Percentiles rank a stretch among this genome's conserved stretches.
Conservation (phyloP, 2,329 filamentous ascomycete genomes). For the Ophiocordyceps camponoti-floridani region DNA sequence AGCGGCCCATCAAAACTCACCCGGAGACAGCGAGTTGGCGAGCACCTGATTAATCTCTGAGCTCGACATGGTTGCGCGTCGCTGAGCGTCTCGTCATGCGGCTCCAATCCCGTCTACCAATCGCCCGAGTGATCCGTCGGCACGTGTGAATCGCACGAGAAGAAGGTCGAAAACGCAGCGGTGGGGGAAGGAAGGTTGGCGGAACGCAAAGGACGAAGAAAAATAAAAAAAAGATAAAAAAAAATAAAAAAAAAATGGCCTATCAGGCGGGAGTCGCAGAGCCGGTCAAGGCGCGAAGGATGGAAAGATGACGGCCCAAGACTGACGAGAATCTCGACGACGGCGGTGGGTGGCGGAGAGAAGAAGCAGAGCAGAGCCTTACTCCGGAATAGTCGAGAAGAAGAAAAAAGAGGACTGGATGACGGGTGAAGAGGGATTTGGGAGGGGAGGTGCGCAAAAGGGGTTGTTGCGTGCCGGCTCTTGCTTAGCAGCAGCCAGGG, state of each 20-base stretch:
- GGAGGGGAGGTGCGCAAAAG: not conserved
- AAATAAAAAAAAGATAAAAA: not conserved
- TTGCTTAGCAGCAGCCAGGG: not conserved
- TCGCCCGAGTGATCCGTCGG: not conserved
- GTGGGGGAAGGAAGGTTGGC: not conserved
- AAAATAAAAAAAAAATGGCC: not conserved
- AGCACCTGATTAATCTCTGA: conserved; percentile 97
- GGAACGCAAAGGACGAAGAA: not conserved
- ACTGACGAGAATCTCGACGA: not conserved
- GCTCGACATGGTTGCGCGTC: conserved; percentile 40
- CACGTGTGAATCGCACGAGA: conserved; percentile 13
- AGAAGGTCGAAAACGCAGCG: conserved; percentile 7
- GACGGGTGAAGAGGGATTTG: not conserved
- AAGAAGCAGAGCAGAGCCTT: not conserved
- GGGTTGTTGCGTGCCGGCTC: not conserved
- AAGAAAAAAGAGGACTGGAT: not conserved
- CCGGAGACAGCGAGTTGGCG: conserved; percentile 86
- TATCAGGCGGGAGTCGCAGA: not conserved
- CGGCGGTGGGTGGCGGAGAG: not conserved
- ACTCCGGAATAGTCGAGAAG: not conserved
- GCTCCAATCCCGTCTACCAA: conserved; percentile 7
- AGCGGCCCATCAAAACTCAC: conserved; percentile 36
- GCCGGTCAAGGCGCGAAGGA: not conserved
- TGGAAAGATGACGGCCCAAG: not conserved
- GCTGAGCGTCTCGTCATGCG: conserved; percentile 18